Base-by-base conservation (phyloP, 768 basidiomycete species). In the Suillus paluster region DNA sequence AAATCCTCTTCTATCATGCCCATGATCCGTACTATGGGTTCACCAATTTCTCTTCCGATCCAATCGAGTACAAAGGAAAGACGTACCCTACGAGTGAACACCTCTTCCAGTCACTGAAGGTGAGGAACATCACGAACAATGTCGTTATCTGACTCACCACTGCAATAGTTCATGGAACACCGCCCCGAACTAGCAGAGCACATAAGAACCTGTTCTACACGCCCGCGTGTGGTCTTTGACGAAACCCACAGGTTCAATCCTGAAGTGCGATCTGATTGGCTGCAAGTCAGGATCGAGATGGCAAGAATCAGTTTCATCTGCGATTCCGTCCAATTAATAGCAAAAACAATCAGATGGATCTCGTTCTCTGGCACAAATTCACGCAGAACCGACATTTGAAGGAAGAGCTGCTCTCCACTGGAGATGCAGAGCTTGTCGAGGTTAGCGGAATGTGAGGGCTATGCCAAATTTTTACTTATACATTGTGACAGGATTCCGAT, bases 11-110 rank as follows among this genome's bases (percentile, higher is more conserved):
- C 64, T 73, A 72, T 66, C 71, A 71, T 45, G 72, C 68, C 50
- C 58, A 69, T n/a, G 69, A 71, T 58, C 74, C 72, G 25, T 63
- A 75, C 64, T 78, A 81, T 57, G 76, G 77, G 15, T 80, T 80
- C 66, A 78, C 80, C 56, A 80, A 80, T 66, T 80, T 80, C 62
- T 82, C 82, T 4, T 67, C 78, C 6, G 77, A 83, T 65, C 67
- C 76, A 5, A 74, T 84, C 34, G 66, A 71, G 23, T 81, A 80
- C 61, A 60, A 65, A 14, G 77, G 78, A 15, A 78, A 74, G 63
- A 48, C 64, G 3, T 83, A 83, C 61, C 78, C 78, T 1, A 83
- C 83, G 11, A 79, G 79, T 52, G 82, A 82, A 63, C 83, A 83
- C 64, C 64, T 30, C 30, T 30, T 30, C 30, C 30, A 30, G 30